Conservation (phyloP, 2,329 filamentous ascomycete genomes). For the Fusarium sp. region DNA sequence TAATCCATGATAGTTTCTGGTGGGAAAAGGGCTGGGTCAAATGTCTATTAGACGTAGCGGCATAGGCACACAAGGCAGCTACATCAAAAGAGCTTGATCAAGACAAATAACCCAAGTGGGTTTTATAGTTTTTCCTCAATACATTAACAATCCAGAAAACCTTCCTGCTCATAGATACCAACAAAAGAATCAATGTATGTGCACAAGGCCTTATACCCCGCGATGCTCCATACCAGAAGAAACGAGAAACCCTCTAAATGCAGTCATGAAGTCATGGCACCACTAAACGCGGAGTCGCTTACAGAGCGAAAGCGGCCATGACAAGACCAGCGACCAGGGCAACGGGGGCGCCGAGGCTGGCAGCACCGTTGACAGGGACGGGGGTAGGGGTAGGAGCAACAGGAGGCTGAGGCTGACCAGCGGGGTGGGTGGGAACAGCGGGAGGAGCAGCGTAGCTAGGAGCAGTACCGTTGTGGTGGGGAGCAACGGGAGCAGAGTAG, state of each 20-base stretch:
- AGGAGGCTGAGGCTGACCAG: constrained; percentile 29
- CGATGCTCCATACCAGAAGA: constrained; percentile 40
- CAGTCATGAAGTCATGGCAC: constrained; percentile 45
- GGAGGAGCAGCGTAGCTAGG: constrained; percentile 19
- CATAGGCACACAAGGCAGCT: constrained; percentile 41
- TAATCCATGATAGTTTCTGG: constrained; percentile 7
- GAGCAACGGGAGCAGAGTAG: constrained; percentile 27
- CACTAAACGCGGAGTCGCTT: constrained; percentile 42
- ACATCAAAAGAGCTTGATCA: constrained; percentile 39
- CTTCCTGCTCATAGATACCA: constrained; percentile 41
- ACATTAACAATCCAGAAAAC: constrained; percentile 47
- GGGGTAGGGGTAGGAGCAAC: constrained; percentile 40
- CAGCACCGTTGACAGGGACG: constrained; percentile 43
- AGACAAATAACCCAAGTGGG: constrained; percentile 44
- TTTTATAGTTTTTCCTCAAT: constrained; percentile 44
- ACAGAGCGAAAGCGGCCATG: constrained; percentile 56
- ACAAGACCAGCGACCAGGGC: constrained; percentile 53
- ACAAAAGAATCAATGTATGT: constrained; percentile 45
- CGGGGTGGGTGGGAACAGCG: constrained; percentile 39
- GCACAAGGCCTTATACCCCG: constrained; percentile 42
- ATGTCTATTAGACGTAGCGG: constrained; percentile 45
- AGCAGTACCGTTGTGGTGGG: constrained; percentile 24
- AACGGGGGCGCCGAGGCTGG: constrained; percentile 50
- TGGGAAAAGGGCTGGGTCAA: constrained; percentile 33
- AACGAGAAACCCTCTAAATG: constrained; percentile 46